phyloP scores from a whole-genome alignment of 140 eudicot species.

The Senecio squalidus region DNA sequence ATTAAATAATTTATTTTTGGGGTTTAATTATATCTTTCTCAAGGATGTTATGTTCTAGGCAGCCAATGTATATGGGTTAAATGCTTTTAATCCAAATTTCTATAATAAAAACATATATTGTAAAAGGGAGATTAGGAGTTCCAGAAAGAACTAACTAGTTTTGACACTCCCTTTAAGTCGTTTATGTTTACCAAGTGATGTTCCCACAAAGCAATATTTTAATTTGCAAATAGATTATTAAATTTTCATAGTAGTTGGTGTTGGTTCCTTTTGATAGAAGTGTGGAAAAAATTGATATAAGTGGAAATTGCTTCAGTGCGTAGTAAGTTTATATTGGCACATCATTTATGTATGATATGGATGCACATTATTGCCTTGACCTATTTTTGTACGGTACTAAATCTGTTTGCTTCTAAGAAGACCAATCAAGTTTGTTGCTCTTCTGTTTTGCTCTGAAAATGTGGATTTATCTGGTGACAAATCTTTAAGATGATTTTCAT shows the following conservation, averaged over 20 bases:
- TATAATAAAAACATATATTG: neutral
- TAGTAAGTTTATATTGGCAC: neutral
- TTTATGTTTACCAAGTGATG: no score
- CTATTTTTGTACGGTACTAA: neutral
- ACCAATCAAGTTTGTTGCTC: slow-evolving; percentile 1
- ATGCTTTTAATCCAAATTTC: neutral
- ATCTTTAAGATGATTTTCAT: neutral
- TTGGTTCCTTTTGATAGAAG: neutral
- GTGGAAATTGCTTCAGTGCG: neutral
- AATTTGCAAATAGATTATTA: slow-evolving; percentile 2
- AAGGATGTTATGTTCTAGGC: neutral
- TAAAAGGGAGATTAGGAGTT: neutral
- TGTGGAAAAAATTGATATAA: neutral
- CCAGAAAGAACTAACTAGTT: no score
- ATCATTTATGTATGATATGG: neutral
- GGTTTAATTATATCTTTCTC: neutral
- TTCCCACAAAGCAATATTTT: neutral
- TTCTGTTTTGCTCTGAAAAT: neutral
- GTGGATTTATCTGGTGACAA: neutral
- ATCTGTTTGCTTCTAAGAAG: slow-evolving; percentile 13
- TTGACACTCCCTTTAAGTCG: no score
- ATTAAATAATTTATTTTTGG: neutral
- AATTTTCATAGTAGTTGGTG: neutral
- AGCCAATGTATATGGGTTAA: neutral
- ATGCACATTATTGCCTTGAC: neutral